phyloP scores from a whole-genome alignment of 2,329 filamentous ascomycete genomes.

The Fonsecaea multimorphosa region DNA sequence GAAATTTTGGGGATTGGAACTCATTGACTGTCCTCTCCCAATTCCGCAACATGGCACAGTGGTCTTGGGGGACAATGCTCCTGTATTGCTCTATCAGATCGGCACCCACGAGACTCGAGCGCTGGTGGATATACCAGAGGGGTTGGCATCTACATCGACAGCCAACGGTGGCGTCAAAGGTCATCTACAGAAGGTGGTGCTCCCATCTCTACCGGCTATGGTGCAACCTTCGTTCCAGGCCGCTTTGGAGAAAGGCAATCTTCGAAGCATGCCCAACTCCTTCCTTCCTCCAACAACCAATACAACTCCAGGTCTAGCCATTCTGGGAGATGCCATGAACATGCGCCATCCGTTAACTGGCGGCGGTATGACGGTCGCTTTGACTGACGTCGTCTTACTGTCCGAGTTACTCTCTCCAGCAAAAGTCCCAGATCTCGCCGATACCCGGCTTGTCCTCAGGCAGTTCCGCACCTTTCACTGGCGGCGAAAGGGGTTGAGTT shows the following conservation, averaged over 20 bases:
- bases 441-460: slow-evolving; percentile 68
- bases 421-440: slow-evolving; percentile 70
- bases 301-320: slow-evolving; percentile 71
- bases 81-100: slow-evolving; percentile 94
- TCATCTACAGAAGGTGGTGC: slow-evolving; percentile 78
- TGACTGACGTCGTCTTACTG: slow-evolving; percentile 87
- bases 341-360: slow-evolving; percentile 99
- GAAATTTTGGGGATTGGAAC: slow-evolving; percentile 92
- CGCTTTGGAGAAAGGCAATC: slow-evolving; percentile 77
- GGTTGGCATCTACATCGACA: slow-evolving; percentile 73
- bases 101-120: slow-evolving; percentile 91
- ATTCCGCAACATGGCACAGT: slow-evolving; percentile 82
- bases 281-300: slow-evolving; percentile 84
- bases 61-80: slow-evolving; percentile 76
- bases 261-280: slow-evolving; percentile 94
- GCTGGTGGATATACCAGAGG: slow-evolving; percentile 83
- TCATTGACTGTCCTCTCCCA: slow-evolving; percentile 84
- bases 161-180: slow-evolving; percentile 81
- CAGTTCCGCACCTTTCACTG: slow-evolving; percentile 83
- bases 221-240: slow-evolving; percentile 75
- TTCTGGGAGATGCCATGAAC: slow-evolving; percentile 95
- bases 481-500: slow-evolving; percentile 78
- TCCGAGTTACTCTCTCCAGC: slow-evolving; percentile 74
- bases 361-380: slow-evolving; percentile 96
- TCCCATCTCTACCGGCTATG: slow-evolving; percentile 75